These are phyloP conservation scores for Houttuynia cordata DNA, from an alignment of 164 flowering plant species.

Conservation along the genomic window DNA sequence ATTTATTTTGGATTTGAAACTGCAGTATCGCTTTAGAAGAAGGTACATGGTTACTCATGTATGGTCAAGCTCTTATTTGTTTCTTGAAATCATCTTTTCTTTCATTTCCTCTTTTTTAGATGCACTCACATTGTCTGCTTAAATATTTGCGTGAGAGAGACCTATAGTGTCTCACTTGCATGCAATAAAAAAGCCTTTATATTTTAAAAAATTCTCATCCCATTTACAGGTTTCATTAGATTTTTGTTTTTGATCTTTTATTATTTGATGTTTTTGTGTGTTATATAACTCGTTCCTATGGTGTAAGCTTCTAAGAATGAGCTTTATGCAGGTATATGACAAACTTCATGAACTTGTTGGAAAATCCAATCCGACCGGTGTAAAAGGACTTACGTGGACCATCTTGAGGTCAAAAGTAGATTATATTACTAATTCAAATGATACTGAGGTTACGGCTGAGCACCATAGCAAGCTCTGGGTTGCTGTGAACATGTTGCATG, in stretches of 20 bases:
- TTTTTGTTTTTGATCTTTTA: no score
- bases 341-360: conserved; percentile 46
- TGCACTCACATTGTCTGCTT: no score
- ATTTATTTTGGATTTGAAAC: no score
- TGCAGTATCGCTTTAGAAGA: no score
- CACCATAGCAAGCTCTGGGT: conserved; percentile 47
- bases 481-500: conserved; percentile 70
- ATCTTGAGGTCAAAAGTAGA: conserved; percentile 32
- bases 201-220: no score
- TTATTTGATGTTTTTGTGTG: not conserved
- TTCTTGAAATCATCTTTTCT: no score
- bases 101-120: no score
- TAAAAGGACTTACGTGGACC: conserved; percentile 52
- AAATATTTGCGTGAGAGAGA: no score
- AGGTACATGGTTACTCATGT: no score
- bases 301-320: not conserved
- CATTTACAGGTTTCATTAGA: not conserved
- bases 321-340: conserved; percentile 39
- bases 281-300: not conserved
- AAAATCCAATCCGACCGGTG: conserved; percentile 34
- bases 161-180: no score
- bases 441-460: conserved; percentile 23
- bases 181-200: no score
- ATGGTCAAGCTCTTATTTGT: no score
- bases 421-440: conserved; percentile 9